phyloP scores from a whole-genome alignment of 1,139 yeast genomes.

The Pneumocystis murina region DNA sequence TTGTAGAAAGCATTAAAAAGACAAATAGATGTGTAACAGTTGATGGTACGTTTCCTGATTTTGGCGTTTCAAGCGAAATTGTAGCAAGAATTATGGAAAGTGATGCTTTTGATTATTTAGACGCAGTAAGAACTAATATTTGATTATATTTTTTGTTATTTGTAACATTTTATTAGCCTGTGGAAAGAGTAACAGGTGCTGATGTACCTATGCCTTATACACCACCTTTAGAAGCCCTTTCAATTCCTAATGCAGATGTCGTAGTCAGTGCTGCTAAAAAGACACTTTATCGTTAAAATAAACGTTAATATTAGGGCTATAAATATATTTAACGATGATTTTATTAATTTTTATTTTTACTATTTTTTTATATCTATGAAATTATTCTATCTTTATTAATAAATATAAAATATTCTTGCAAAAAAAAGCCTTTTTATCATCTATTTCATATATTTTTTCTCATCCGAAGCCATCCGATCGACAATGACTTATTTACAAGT shows the following conservation, averaged over 20 bases:
- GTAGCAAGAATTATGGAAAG: conserved; percentile 97
- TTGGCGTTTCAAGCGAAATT: conserved; percentile 49
- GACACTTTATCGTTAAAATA: neutral
- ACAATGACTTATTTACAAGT: neutral
- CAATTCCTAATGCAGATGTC: conserved; percentile 92
- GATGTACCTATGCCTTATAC: conserved; percentile 99
- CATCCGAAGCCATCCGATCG: neutral
- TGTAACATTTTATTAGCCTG: conserved; percentile 34
- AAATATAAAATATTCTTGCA: neutral
- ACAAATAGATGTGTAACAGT: conserved; percentile 93
- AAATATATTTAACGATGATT: conserved; percentile 4
- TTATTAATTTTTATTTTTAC: neutral
- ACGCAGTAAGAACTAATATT: conserved; percentile 33
- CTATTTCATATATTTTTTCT: neutral
- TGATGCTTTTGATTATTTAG: conserved; percentile 95
- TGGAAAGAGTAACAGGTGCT: conserved; percentile 97
- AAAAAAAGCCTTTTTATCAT: neutral
- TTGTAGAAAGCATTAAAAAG: conserved; percentile 81
- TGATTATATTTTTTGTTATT: neutral
- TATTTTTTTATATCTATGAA: neutral
- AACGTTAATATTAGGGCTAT: neutral
- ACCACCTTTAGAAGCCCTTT: conserved; percentile 88
- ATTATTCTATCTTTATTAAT: neutral
- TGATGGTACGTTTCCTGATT: conserved; percentile 96
- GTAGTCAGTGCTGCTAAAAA: conserved; percentile 34